A percentile compares a stretch with the other conserved stretches of the same genome.
Evolutionary conservation across 176 grass and related monocot species (phyloP).

Genomic region (Tuctoria greenei): DNA sequence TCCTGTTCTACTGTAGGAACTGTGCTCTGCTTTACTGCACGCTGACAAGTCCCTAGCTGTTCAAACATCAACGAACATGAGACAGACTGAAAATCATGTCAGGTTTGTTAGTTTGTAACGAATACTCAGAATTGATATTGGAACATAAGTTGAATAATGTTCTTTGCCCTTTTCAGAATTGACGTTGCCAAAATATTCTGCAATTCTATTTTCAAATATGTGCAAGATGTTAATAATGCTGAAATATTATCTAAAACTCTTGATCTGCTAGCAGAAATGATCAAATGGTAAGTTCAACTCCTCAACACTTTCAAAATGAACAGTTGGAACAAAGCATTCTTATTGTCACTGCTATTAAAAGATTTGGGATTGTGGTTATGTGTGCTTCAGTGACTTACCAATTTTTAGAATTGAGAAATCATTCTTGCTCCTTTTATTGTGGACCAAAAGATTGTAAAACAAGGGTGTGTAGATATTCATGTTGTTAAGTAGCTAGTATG

Average conservation of each 20-base stretch:
- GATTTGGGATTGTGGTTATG: background rate
- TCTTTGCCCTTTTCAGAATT: conserved; percentile 62
- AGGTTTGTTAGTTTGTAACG: conserved; percentile 68
- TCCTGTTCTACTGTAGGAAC: conserved; percentile 34
- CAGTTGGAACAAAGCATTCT: background rate
- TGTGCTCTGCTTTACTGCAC: conserved; percentile 73
- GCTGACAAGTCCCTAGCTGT: conserved; percentile 44
- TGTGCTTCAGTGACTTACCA: background rate
- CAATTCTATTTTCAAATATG: conserved; percentile 65
- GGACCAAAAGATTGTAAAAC: background rate
- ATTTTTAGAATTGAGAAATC: background rate
- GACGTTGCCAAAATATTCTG: conserved; percentile 75
- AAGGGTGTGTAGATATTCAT: background rate
- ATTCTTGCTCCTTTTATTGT: background rate
- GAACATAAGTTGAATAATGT: conserved; percentile 19
- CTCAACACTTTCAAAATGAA: background rate
- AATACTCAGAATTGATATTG: conserved; percentile 15
- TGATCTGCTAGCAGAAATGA: conserved; percentile 65
- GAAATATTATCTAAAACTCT: conserved; percentile 67
- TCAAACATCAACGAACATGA: conserved; percentile 51
- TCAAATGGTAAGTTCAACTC: conserved; percentile 71
- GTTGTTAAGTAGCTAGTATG: background rate
- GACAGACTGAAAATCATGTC: conserved; percentile 52
- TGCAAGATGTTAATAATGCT: conserved; percentile 55
- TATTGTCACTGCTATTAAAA: background rate